Evolutionary conservation across 768 basidiomycete species (phyloP).

Genomic region (Dentipellis fragilis): DNA sequence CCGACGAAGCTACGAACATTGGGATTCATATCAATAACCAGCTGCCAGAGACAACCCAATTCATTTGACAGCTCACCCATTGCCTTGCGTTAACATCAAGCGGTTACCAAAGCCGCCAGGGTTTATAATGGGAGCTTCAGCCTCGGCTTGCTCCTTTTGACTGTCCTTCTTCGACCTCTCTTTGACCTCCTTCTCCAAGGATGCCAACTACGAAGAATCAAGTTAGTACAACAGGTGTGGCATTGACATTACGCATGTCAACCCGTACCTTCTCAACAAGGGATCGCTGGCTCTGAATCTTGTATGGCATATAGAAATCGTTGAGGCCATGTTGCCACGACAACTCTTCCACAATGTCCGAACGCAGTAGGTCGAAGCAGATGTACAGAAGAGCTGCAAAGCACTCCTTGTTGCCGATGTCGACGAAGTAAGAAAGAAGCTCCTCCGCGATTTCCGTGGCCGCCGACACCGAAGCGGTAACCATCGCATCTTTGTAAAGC

Average conservation of each 20-base stretch:
- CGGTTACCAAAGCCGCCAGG: conserved; percentile 57
- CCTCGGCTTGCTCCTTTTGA: conserved; percentile 83
- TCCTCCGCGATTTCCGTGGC: conserved; percentile 93
- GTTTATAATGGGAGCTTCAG: conserved; percentile 82
- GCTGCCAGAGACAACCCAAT: neutral
- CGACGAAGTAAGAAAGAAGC: conserved; percentile 90
- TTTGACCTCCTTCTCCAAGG: conserved; percentile 82
- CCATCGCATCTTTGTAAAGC: conserved; percentile 92
- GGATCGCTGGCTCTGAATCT: conserved; percentile 77
- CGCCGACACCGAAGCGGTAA: conserved; percentile 79
- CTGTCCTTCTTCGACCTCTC: conserved; percentile 81
- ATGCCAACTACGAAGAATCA: conserved; percentile 40
- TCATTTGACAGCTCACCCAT: conserved; percentile 28
- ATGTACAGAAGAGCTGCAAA: conserved; percentile 85
- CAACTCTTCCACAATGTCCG: conserved; percentile 88
- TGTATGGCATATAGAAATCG: conserved; percentile 97
- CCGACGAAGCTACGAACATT: conserved; percentile 39
- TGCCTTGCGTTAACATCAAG: conserved; percentile 68
- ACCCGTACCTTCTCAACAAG: conserved; percentile 57
- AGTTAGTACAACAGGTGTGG: too few species aligned
- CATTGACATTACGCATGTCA: conserved; percentile 2
- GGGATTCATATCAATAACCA: conserved; percentile 4
- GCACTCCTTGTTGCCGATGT: conserved; percentile 98
- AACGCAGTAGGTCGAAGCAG: conserved; percentile 91
- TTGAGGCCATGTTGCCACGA: conserved; percentile 95